Evolutionary conservation across 2,329 filamentous ascomycete species (phyloP).

Genomic region (Colletotrichum sp.): DNA sequence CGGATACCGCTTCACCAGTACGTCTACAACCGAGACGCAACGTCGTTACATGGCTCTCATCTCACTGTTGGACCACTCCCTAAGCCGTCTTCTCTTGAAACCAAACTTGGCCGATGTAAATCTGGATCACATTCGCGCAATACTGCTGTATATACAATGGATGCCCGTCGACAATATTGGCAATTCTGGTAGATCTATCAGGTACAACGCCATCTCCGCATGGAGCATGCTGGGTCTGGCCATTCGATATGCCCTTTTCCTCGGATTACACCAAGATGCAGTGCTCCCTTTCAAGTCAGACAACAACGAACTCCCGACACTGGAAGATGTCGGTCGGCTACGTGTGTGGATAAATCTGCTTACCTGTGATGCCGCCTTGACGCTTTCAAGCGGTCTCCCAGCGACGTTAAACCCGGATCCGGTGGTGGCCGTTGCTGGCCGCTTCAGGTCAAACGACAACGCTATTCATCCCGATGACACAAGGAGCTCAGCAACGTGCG

Average conservation of each 20-base stretch:
- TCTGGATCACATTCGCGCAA: neutral
- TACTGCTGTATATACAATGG: neutral
- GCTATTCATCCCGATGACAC: neutral
- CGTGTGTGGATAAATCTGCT: neutral
- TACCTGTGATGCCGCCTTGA: neutral
- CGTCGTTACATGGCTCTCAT: neutral
- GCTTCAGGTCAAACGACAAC: neutral
- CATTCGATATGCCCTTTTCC: neutral
- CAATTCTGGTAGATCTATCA: neutral
- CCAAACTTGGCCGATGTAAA: neutral
- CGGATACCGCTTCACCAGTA: neutral
- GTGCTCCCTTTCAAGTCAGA: neutral
- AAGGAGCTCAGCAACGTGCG: neutral
- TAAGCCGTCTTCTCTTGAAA: neutral
- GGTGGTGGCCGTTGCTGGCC: neutral
- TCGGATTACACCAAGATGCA: neutral
- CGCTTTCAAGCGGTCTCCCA: neutral
- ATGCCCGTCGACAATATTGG: neutral
- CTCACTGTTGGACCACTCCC: neutral
- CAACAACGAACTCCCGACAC: neutral
- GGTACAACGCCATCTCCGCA: neutral
- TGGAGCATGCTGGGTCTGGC: neutral
- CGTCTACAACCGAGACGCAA: neutral
- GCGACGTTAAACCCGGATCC: neutral
- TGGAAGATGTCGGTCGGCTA: neutral